Base-by-base conservation (phyloP, 352 stramenopile genomes). In the Bremia lactucae region DNA sequence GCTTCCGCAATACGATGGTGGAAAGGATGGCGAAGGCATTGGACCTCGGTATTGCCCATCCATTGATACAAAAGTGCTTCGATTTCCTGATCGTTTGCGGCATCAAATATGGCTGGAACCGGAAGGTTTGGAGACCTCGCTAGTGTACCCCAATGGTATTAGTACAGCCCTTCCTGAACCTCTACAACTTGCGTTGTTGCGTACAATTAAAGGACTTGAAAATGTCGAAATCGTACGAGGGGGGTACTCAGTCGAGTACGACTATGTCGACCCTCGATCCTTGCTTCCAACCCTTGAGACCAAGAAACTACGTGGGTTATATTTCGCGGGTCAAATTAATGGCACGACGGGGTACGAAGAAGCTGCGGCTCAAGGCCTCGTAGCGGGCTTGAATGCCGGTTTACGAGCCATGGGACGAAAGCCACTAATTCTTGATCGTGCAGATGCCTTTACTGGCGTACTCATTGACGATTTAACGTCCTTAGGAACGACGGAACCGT, bases 161-260 rank as follows among this genome's bases (percentile, higher is more conserved):
- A 87, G 71, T 57, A 90, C 77, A 26, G 76, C 74, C 6, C 85
- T 97, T 36, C 93, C 94, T 0, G 73, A 87, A 50, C 87, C 98
- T 18, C 75, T 98, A n/a, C 96, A 99, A 54, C 62, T 95, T 4
- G 57, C 95, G 54, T 83, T 99, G 35, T 68, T 99, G 29, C 76
- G 83, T 7, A 96, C 70, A 3, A 98, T 99, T 65, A 65, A 88
- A 49, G 96, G 96, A 13, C 67, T 99, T 3, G 92, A 97, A 63
- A 73, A 96, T 15, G 91, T 95, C 25, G 79, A 97, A 37, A 96
- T 99, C 48, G 61, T 98, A 14, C 80, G 91, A 6, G 85, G 94
- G 16, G 96, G 94, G 16, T 99, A 99, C 59, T 94, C 97, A n/a
- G 96, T 99, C n/a, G 96, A 99, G 69, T 99, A 99, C 56, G 95